These are phyloP conservation scores for Wickerhamiella azymoides DNA, from an alignment of 805 yeast genomes.

Conservation along the genomic window DNA sequence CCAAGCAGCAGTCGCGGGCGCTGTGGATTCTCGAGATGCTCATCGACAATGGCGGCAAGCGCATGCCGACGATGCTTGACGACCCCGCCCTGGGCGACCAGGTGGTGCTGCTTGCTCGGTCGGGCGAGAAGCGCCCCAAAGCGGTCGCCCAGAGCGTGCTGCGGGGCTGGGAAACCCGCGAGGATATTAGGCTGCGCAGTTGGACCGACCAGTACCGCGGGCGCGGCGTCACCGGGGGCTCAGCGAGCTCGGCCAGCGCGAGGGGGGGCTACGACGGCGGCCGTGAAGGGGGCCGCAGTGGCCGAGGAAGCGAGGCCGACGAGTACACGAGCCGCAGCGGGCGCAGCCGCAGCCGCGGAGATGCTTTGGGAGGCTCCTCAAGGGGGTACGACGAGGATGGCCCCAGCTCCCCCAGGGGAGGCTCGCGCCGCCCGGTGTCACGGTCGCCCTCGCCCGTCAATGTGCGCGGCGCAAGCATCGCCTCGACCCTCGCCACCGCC, in stretches of 20 bases:
- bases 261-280: background rate
- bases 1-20: constrained; percentile 51
- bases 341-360: background rate
- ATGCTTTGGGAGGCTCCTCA: no score
- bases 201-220: constrained; percentile 1
- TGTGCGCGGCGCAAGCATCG: constrained; percentile 16
- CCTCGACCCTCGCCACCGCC: constrained; percentile 27
- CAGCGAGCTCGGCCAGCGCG: background rate
- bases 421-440: constrained; percentile 5
- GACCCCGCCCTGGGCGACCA: constrained; percentile 18
- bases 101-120: constrained; percentile 36
- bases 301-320: background rate
- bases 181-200: constrained; percentile 10
- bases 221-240: background rate
- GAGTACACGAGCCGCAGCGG: background rate
- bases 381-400: no score
- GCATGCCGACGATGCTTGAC: constrained; percentile 13
- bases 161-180: constrained; percentile 43
- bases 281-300: no score
- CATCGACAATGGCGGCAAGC: constrained; percentile 38
- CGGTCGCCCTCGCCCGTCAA: constrained; percentile 15
- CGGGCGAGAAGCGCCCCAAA: constrained; percentile 30
- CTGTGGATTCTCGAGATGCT: constrained; percentile 48
- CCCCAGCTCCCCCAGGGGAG: no score
- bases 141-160: constrained; percentile 39